Percentiles rank a stretch among this genome's conserved stretches.
These are phyloP conservation scores for Silybum marianum DNA, from an alignment of 129 eudicot genomes.

Conservation along the genomic window DNA sequence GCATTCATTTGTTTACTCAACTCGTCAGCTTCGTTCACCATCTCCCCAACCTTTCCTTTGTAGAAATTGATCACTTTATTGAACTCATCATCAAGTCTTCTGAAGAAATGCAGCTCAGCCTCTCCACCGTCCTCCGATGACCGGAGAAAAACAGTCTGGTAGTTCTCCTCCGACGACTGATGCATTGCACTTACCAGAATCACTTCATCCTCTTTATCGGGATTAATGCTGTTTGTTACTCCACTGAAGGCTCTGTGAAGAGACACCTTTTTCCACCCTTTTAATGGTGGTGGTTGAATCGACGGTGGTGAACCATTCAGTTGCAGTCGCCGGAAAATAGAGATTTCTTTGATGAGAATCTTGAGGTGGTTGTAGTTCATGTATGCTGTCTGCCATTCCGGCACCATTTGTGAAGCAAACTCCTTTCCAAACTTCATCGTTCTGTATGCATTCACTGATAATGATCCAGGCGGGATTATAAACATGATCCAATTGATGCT, in stretches of 20 bases:
- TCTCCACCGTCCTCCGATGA: slow-evolving; percentile 51
- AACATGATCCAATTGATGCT: background rate
- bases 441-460: background rate
- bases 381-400: slow-evolving; percentile 70
- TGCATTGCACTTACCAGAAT: slow-evolving; percentile 26
- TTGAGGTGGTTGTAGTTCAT: slow-evolving; percentile 51
- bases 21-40: slow-evolving; percentile 46
- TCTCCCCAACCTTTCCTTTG: slow-evolving; percentile 49
- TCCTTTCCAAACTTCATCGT: slow-evolving; percentile 64
- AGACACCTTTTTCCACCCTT: slow-evolving; percentile 24
- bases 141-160: slow-evolving; percentile 46
- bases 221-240: slow-evolving; percentile 18
- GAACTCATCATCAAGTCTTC: slow-evolving; percentile 57
- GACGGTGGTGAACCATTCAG: slow-evolving; percentile 4
- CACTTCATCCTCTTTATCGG: slow-evolving; percentile 29
- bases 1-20: slow-evolving; percentile 67
- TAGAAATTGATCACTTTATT: slow-evolving; percentile 58
- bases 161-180: slow-evolving; percentile 9
- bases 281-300: slow-evolving; percentile 15
- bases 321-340: slow-evolving; percentile 19
- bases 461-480: background rate
- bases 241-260: slow-evolving; percentile 54
- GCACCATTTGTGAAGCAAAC: slow-evolving; percentile 65
- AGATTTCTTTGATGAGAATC: slow-evolving; percentile 43
- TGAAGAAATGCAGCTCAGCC: slow-evolving; percentile 49